Evolutionary conservation across 2,329 filamentous ascomycete genomes (phyloP).

Genomic region (Podosphaera aphanis): DNA sequence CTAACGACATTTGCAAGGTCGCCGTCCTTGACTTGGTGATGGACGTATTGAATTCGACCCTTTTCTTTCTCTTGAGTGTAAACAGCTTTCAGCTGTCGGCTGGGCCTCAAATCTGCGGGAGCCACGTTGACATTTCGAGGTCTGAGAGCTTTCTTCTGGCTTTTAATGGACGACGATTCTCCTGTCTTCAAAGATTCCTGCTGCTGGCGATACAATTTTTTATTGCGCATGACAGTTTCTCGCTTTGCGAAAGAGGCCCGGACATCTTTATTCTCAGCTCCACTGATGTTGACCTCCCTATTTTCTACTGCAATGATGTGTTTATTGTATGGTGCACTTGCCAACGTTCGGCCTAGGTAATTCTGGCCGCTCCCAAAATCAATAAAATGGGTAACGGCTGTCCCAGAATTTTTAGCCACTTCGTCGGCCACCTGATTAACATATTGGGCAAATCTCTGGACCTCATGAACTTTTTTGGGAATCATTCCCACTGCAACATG

Average conservation of each 20-base stretch:
- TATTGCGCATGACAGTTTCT: slow-evolving; percentile 53
- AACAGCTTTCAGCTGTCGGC: slow-evolving; percentile 24
- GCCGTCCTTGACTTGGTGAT: slow-evolving; percentile 49
- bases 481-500: slow-evolving; percentile 79
- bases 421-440: slow-evolving; percentile 37
- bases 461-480: slow-evolving; percentile 85
- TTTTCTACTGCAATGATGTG: slow-evolving; percentile 82
- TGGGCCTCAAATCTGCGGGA: slow-evolving; percentile 25
- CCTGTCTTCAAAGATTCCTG: slow-evolving; percentile 17
- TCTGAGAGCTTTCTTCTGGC: slow-evolving; percentile 5
- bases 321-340: slow-evolving; percentile 63
- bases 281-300: slow-evolving; percentile 62
- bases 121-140: slow-evolving; percentile 16
- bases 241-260: slow-evolving; percentile 53
- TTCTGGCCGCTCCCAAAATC: slow-evolving; percentile 96
- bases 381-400: slow-evolving; percentile 59
- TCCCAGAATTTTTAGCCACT: slow-evolving; percentile 32
- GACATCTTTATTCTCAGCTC: slow-evolving; percentile 68
- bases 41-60: slow-evolving; percentile 54
- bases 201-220: slow-evolving; percentile 42
- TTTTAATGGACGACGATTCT: slow-evolving; percentile 21
- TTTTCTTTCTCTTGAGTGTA: slow-evolving; percentile 36
- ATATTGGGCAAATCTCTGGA: slow-evolving; percentile 71
- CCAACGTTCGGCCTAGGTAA: slow-evolving; percentile 73
- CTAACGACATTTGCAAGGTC: slow-evolving; percentile 44